These are phyloP conservation scores for Neofusicoccum sp. DNA, from an alignment of 2,329 filamentous ascomycete species.

Conservation along the genomic window DNA sequence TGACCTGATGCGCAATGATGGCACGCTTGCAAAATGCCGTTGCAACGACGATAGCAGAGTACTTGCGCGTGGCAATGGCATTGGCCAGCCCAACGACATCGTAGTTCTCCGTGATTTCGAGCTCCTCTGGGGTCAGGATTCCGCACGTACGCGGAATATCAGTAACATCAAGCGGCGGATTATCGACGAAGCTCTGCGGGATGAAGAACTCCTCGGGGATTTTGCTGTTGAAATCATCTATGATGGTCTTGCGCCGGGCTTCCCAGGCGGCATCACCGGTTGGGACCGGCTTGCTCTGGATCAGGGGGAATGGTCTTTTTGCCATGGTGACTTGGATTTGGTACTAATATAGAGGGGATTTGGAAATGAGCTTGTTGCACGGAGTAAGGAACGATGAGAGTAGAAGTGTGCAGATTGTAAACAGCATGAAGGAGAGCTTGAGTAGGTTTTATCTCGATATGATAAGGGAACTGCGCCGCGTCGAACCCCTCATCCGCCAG, in stretches of 20 bases:
- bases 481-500: neutral
- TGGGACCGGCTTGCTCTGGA: conserved; percentile 6
- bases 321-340: neutral
- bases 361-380: too few relatives aligned
- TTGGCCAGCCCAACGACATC: conserved; percentile 47
- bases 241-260: conserved; percentile 4
- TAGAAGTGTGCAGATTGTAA: neutral
- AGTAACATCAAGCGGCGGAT: conserved; percentile 27
- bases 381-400: neutral
- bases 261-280: neutral
- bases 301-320: conserved; percentile 2
- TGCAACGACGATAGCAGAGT: conserved; percentile 45
- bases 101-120: conserved; percentile 53
- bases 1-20: conserved; percentile 23
- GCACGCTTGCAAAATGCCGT: conserved; percentile 28
- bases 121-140: conserved; percentile 48
- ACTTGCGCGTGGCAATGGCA: conserved; percentile 40
- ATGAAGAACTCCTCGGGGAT: conserved; percentile 11
- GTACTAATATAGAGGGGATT: neutral
- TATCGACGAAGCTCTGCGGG: conserved; percentile 18
- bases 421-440: neutral
- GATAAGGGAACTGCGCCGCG: neutral
- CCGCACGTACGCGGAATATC: conserved; percentile 39
- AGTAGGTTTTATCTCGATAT: neutral
- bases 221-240: conserved; percentile 8